These are phyloP conservation scores for Paramecium sonneborni DNA, from an alignment of 73 alveolate genomes.

Conservation along the genomic window DNA sequence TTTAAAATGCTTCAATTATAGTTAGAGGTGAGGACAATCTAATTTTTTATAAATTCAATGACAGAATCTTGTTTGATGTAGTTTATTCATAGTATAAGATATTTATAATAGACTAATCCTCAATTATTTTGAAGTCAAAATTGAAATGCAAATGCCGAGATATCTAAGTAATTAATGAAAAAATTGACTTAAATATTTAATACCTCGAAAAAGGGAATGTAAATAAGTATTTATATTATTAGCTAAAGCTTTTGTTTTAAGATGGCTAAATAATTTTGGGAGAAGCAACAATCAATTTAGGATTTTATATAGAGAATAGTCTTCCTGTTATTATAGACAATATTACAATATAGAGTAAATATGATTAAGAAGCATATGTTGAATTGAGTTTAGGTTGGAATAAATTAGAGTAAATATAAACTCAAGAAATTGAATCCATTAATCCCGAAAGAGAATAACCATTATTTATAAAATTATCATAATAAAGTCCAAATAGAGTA, in stretches of 20 bases:
- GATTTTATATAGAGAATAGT: conserved; percentile 29
- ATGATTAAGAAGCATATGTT: conserved; percentile 2
- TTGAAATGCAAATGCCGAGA: not conserved
- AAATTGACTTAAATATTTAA: not conserved
- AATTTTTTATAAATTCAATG: not conserved
- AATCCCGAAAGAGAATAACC: not conserved
- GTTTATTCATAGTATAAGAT: not conserved
- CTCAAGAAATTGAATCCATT: not conserved
- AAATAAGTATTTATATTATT: not conserved
- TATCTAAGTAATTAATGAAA: not conserved
- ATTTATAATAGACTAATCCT: not conserved
- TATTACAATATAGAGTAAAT: not conserved
- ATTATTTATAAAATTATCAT: not conserved
- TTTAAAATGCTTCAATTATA: not conserved
- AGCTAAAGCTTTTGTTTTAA: not conserved
- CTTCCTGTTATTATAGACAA: conserved; percentile 37
- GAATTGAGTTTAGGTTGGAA: conserved; percentile 25
- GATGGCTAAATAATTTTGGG: not conserved
- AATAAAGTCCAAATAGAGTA: not conserved
- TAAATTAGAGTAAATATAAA: not conserved
- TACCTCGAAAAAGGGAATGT: not conserved
- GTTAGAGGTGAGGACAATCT: not conserved
- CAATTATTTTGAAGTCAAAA: not conserved
- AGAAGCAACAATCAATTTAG: conserved; percentile 15
- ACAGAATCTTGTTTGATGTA: not conserved